phyloP scores from a whole-genome alignment of 805 yeast genomes.

The Saturnispora ahearnii region DNA sequence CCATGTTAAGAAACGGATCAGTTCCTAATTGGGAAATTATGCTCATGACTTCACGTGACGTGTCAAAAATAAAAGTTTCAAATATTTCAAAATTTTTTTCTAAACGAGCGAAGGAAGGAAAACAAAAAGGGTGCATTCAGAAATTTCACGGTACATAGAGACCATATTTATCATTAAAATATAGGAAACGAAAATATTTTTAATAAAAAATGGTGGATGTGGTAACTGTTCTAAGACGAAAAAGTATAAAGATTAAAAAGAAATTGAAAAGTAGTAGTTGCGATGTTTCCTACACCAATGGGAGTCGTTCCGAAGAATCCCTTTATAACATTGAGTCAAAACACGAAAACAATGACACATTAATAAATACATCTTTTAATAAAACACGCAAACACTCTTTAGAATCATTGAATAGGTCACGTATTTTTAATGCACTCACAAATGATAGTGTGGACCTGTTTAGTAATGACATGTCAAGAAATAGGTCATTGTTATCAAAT shows the following conservation, averaged over 20 bases:
- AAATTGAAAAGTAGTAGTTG: not conserved
- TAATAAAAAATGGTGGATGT: conserved; percentile 9
- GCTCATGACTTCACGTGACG: not conserved
- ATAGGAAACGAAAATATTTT: not conserved
- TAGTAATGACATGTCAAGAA: not conserved
- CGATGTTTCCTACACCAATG: not conserved
- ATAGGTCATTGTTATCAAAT: not conserved
- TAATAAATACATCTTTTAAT: not conserved
- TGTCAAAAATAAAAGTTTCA: not conserved
- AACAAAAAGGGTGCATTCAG: too few relatives aligned
- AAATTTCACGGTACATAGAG: too few relatives aligned
- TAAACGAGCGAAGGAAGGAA: not conserved
- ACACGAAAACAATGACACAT: not conserved
- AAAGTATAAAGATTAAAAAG: conserved; percentile 6
- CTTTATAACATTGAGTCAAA: not conserved
- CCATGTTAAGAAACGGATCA: conserved; percentile 7
- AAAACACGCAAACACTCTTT: not conserved
- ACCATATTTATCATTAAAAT: too few relatives aligned
- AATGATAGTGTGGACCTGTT: too few relatives aligned
- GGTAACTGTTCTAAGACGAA: conserved; percentile 6
- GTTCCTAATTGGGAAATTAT: not conserved
- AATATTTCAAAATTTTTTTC: not conserved
- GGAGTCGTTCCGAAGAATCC: not conserved
- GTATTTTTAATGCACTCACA: not conserved
- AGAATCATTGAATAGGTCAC: not conserved